phyloP scores from a whole-genome alignment of 2,329 filamentous ascomycete species.

The Colletotrichum spinosum region DNA sequence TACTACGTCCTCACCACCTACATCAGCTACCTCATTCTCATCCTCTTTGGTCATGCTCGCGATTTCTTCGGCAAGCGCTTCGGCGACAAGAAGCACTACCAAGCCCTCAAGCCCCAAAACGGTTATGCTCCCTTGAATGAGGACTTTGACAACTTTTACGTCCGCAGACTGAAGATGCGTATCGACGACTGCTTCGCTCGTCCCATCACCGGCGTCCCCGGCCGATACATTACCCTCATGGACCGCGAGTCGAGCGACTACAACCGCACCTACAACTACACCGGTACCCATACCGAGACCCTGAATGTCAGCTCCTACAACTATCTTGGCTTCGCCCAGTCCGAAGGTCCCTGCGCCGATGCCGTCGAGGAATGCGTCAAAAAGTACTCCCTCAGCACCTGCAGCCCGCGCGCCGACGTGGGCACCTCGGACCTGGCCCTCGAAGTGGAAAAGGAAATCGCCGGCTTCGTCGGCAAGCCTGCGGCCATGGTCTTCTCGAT shows the following conservation, averaged over 20 bases:
- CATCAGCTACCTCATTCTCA: slow-evolving; percentile 96
- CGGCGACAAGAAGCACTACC: slow-evolving; percentile 83
- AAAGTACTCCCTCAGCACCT: slow-evolving; percentile 86
- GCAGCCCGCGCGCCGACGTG: slow-evolving; percentile 83
- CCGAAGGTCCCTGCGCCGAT: slow-evolving; percentile 95
- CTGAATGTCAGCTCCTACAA: slow-evolving; percentile 99
- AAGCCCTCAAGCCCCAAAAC: slow-evolving; percentile 82
- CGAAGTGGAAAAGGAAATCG: slow-evolving; percentile 91
- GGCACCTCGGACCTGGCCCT: slow-evolving; percentile 89
- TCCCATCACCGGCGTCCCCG: slow-evolving; percentile 92
- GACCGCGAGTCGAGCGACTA: slow-evolving; percentile 92
- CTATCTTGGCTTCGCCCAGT: slow-evolving; percentile 98
- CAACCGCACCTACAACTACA: slow-evolving; percentile 90
- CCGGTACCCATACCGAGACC: slow-evolving; percentile 91
- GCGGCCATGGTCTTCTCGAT: slow-evolving; percentile 98
- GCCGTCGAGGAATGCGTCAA: slow-evolving; percentile 86
- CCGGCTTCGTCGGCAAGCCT: slow-evolving; percentile 93
- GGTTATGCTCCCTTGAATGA: slow-evolving; percentile 96
- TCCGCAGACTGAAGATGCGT: slow-evolving; percentile 88
- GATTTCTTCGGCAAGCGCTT: slow-evolving; percentile 99
- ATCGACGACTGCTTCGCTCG: slow-evolving; percentile 98
- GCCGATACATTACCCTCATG: slow-evolving; percentile 91
- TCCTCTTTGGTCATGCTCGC: slow-evolving; percentile 92
- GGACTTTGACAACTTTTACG: slow-evolving; percentile 99
- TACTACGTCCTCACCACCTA: slow-evolving; percentile 98